These are phyloP conservation scores for Cladosporium velox DNA, from an alignment of 2,329 filamentous ascomycete species.

Conservation along the genomic window DNA sequence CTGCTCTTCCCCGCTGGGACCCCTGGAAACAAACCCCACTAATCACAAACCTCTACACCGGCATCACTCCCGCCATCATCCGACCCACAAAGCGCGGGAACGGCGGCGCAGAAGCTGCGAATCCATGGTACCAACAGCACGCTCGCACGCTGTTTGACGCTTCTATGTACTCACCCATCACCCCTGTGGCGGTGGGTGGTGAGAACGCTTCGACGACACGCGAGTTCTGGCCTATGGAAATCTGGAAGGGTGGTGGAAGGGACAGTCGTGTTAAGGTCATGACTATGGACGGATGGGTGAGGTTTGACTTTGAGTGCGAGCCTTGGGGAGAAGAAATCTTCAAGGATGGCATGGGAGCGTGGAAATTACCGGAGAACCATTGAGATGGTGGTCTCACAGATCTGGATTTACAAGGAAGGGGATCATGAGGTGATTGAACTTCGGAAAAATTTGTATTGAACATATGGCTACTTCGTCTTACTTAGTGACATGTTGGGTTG, in stretches of 20 bases:
- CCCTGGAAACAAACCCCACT: constrained; percentile 24
- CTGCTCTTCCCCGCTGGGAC: constrained; percentile 17
- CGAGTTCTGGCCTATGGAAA: constrained; percentile 48
- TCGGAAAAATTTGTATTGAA: background rate
- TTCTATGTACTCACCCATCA: constrained; percentile 23
- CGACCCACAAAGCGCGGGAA: constrained; percentile 18
- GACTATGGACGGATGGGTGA: constrained; percentile 15
- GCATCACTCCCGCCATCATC: constrained; percentile 23
- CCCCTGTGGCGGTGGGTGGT: constrained; percentile 39
- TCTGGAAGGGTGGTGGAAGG: constrained; percentile 50
- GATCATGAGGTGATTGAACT: background rate
- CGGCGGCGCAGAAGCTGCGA: constrained; percentile 5
- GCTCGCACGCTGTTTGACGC: constrained; percentile 24
- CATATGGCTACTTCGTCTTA: background rate
- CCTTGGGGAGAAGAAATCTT: constrained; percentile 6
- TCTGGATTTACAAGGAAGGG: background rate
- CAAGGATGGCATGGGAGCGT: constrained; percentile 37
- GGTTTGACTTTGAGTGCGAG: constrained; percentile 13
- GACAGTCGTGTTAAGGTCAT: constrained; percentile 26
- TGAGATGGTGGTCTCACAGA: constrained; percentile 4
- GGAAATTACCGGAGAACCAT: constrained; percentile 29
- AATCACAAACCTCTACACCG: constrained; percentile 24
- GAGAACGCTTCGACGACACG: constrained; percentile 38
- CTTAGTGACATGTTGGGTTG: background rate
- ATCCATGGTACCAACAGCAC: constrained; percentile 20